phyloP scores from a whole-genome alignment of 2,329 filamentous ascomycete genomes.

The Raffaelea arxii region DNA sequence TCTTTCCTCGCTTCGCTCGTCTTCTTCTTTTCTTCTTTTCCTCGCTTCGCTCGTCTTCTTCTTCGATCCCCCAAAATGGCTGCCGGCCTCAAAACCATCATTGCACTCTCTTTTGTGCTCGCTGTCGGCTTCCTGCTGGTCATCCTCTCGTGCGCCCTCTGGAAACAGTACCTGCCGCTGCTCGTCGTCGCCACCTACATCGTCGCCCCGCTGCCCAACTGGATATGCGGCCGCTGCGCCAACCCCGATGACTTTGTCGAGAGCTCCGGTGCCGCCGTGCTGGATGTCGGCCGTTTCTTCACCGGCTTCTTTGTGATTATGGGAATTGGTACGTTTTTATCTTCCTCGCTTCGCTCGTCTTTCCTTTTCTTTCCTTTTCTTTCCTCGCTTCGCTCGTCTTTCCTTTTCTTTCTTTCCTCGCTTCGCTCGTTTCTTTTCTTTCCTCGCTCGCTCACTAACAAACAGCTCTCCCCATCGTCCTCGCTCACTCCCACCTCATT shows the following conservation, averaged over 20 bases:
- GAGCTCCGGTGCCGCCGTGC: conserved; percentile 71
- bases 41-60: background rate
- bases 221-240: conserved; percentile 80
- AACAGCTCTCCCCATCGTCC: conserved; percentile 78
- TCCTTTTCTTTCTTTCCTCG: conserved; percentile 1
- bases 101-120: conserved; percentile 96
- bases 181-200: conserved; percentile 95
- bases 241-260: conserved; percentile 93
- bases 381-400: conserved; percentile 2
- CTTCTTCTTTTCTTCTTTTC: background rate
- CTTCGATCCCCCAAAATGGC: conserved; percentile 35
- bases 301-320: conserved; percentile 95
- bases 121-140: conserved; percentile 98
- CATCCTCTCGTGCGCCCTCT: conserved; percentile 94
- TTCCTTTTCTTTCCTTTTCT: conserved; percentile 1
- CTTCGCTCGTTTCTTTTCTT: conserved; percentile 10
- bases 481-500: conserved; percentile 82
- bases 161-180: conserved; percentile 87
- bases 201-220: conserved; percentile 89
- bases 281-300: conserved; percentile 88
- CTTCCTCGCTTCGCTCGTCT: conserved; percentile 3
- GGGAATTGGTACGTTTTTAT: conserved; percentile 76
- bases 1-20: background rate
- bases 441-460: too few species aligned
- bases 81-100: conserved; percentile 97